Evolutionary conservation across 257 asterid species (phyloP).

Genomic region (Solanum lycopersicoides): DNA sequence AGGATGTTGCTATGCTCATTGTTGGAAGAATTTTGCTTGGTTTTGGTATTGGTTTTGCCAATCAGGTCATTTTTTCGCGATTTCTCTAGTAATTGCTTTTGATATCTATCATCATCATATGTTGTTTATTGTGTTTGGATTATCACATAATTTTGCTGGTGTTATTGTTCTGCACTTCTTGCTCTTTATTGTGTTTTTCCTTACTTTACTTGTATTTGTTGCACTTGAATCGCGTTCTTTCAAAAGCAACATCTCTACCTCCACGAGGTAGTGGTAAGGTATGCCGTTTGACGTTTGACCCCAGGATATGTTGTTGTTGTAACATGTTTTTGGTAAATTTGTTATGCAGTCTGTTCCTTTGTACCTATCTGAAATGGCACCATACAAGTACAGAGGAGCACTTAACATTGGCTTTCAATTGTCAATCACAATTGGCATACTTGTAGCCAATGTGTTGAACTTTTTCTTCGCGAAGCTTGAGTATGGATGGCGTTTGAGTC

Average conservation of each 20-base stretch:
- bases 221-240: rapidly evolving
- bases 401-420: conserved; percentile 48
- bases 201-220: not conserved
- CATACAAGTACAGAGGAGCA: conserved; percentile 56
- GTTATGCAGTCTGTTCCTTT: conserved; percentile 45
- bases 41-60: conserved; percentile 79
- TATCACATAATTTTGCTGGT: too few relatives aligned
- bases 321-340: not conserved
- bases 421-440: conserved; percentile 38
- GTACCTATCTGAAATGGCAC: conserved; percentile 66
- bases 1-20: conserved; percentile 52
- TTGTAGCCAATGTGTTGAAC: conserved; percentile 43
- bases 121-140: not conserved
- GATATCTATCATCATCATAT: not conserved
- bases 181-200: not conserved
- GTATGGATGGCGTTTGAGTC: conserved; percentile 56
- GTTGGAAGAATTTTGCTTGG: conserved; percentile 79
- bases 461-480: conserved; percentile 37
- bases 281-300: too few relatives aligned
- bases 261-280: not conserved
- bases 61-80: conserved; percentile 34
- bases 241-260: not conserved
- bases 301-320: not conserved
- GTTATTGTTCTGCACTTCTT: not conserved
- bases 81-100: not conserved